Base-by-base conservation (phyloP, 2,329 filamentous ascomycete genomes). In the Curvularia spicifera region DNA sequence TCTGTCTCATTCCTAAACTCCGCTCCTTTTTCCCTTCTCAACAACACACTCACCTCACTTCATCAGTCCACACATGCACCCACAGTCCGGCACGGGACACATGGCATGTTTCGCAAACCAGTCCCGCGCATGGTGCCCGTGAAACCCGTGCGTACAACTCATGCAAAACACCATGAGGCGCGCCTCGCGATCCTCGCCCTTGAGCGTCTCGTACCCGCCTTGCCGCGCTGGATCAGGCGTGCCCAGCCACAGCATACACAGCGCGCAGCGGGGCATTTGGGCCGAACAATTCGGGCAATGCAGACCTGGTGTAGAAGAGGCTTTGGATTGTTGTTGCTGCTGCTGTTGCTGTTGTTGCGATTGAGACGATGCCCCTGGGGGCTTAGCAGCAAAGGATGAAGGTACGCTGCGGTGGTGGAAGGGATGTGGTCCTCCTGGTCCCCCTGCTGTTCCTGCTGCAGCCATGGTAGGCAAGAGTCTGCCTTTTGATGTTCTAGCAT, bases 191-290 rank as follows among this genome's bases (percentile, higher is more conserved):
- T 85, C 83, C 57, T 78, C 76, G 42, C 76, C 66, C 51, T 71
- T 71, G 50, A 76, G 67, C 47, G 70, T 70, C 67, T 71, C 68
- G 10, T 71, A 72, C 28, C 73, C 74, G 10, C 73, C 71, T 9
- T 71, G 56, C 28, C 79, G 81, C 61, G 79, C 78, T 5, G 84
- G 82, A 70, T 87, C 84, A 0, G 85, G 83, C 12, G 81, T 81
- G 0, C 86, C 86, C 3, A 89, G 78, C 85, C 85, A 88, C 61
- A 86, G 74, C 68, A 83, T 83, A 67, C 87, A 89, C 10, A 89
- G 78, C 1, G 83, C 85, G 64, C 87, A 89, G 3, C 86, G 80
- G 2, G 87, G 86, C 80, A 89, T 83, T 64, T 86, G 84, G 1
- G 84, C 78, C n/a, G 83, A 84, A 67, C 87, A 89, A 49, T 83